Evolutionary conservation across 73 alveolate species (phyloP), one percentile per base, ranked within the genome.

Genomic region (Paramecium primaurelia): DNA sequence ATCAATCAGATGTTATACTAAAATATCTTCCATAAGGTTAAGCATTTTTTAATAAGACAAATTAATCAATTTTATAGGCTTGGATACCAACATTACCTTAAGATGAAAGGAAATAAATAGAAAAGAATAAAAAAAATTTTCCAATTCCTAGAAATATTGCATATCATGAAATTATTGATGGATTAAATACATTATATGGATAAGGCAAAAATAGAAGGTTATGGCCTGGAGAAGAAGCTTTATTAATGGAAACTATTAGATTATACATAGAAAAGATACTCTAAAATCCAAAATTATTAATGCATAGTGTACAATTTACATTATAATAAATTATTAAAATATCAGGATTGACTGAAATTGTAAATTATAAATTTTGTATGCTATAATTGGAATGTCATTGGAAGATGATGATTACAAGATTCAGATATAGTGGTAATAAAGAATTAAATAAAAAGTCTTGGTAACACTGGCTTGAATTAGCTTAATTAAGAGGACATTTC

Each of bases 191-290:
- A 38, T 8, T 87, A 6, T 87, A 87, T 64, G 93, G 93, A 34
- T 36, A 54, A 38, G 93, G 89, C 2, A 87, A 87, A 40, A 64
- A 87, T 25, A 87, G 93, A 36, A 59, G 84, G 12, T 38, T 87
- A 34, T 59, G 93, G 71, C 93, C 93, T 25, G 93, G 93, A 14
- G 88, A 87, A 87, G 93, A 87, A 40, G 93, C 93, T 10, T 59
- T 77, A 18, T 40, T 87, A 3, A 59, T 87, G 49, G 93, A 87
- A 64, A 87, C 93, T 7, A 87, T 87, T 18, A 75, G 88, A 75
- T 20, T 37, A 75, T 75, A 75, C 11, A 11, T 75, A 18, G 68
- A 6, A 0, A 75, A 75, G 9, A 34, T 68, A 11, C 28, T 32
- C 47, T 7, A 8, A 12, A 32, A 68, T 32, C 84, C 84, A 11